Evolutionary conservation across 441 rosid genomes (phyloP).

Genomic region (Euphorbia schlechtendalii): DNA sequence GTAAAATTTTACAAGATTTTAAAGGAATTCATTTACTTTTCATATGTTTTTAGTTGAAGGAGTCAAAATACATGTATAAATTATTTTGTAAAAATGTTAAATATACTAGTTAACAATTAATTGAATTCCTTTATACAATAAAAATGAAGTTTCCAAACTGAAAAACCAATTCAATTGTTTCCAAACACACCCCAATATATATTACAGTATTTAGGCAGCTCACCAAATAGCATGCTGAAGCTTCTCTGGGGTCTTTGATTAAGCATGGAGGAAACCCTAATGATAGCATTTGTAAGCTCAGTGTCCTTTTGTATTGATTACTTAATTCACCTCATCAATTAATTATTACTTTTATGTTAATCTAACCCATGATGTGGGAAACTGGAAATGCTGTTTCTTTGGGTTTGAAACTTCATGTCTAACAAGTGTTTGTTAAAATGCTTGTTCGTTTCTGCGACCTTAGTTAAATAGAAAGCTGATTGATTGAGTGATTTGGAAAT

Average conservation of each 20-base stretch:
- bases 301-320: conserved; percentile 2
- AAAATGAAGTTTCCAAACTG: too few relatives aligned
- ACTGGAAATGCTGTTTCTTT: background rate
- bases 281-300: conserved; percentile 13
- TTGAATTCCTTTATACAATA: too few relatives aligned
- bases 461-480: background rate
- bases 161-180: too few relatives aligned
- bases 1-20: too few relatives aligned
- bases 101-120: too few relatives aligned
- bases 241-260: conserved; percentile 19
- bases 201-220: conserved; percentile 25
- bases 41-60: too few relatives aligned
- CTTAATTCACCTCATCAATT: background rate
- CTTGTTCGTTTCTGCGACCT: too few relatives aligned
- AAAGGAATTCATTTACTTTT: too few relatives aligned
- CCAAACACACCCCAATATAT: too few relatives aligned
- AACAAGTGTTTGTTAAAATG: conserved; percentile 4
- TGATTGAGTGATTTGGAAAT: background rate
- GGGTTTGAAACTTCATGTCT: background rate
- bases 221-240: conserved; percentile 27
- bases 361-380: conserved; percentile 4
- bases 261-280: conserved; percentile 20
- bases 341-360: background rate
- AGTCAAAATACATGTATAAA: too few relatives aligned
- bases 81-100: too few relatives aligned